Base-by-base conservation (phyloP, 768 basidiomycete genomes). In the Pleurotus citrinopileatus region DNA sequence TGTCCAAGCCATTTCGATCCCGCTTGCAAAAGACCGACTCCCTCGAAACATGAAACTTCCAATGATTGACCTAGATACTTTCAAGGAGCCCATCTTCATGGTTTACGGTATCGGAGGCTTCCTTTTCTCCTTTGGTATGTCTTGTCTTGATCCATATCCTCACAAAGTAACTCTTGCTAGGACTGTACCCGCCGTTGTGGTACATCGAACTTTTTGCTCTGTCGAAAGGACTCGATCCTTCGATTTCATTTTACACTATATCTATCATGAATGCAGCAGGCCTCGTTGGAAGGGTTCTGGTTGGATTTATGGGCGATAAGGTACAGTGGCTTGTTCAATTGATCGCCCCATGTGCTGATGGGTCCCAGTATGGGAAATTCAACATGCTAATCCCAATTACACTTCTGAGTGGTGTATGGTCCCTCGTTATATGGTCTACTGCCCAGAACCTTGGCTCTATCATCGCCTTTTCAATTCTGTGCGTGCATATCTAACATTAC, bases 251-350 rank as follows among this genome's bases (percentile, higher is more conserved):
- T 12, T 53, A 53, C 38, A 53, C 42, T n/a, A 25, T 53, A n/a
- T 42, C 52, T 9, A 22, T 53, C 26, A 43, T 53, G 52, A 53
- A 53, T 23, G 38, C 52, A 15, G 52, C 36, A 19, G 59, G 54
- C 52, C 54, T 58, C 43, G 44, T 56, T 3, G 61, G n/a, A 22
- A 55, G 22, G n/a, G 13, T 40, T 36, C 55, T 15, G 17, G 42
- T 3, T 4, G 25, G 34, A 25, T 29, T 36, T 28, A 17, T 38
- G 37, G 12, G 54, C 22, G 25, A 37, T 36, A 26, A 48, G 54
- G 48, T 27, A n/a, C n/a, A n/a, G n/a, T n/a, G n/a, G n/a, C n/a
- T n/a, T n/a, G n/a, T n/a, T n/a, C n/a, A n/a, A n/a, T n/a, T n/a
- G n/a, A n/a, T n/a, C n/a, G n/a, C n/a, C n/a, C n/a, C n/a, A n/a